phyloP scores from a whole-genome alignment of 352 stramenopile genomes.

The Albugo laibachii region DNA sequence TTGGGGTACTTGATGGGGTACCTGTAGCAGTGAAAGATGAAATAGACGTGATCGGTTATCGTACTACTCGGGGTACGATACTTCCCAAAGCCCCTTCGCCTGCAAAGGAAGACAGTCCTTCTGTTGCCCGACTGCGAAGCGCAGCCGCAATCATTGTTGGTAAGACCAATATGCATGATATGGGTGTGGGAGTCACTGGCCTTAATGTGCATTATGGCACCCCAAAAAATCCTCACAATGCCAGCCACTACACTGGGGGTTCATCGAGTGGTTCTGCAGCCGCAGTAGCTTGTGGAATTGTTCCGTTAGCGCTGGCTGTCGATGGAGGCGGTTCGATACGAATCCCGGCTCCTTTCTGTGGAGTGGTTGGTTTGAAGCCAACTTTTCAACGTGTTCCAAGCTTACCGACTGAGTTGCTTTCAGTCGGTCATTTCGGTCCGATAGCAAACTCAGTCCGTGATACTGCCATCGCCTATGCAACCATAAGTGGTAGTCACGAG shows the following conservation, averaged over 20 bases:
- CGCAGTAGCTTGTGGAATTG: conserved; percentile 71
- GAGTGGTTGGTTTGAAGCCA: conserved; percentile 77
- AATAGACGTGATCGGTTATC: conserved; percentile 46
- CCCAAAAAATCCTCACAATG: conserved; percentile 73
- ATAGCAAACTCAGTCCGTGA: conserved; percentile 66
- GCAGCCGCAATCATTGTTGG: conserved; percentile 76
- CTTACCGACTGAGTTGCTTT: conserved; percentile 3
- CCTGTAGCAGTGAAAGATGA: conserved; percentile 80
- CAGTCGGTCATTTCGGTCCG: conserved; percentile 53
- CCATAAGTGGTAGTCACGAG: conserved; percentile 49
- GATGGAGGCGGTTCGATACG: conserved; percentile 83
- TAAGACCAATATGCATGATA: conserved; percentile 81
- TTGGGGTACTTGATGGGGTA: conserved; percentile 76
- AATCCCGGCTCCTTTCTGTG: conserved; percentile 76
- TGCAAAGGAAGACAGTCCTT: conserved; percentile 22
- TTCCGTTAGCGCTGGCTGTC: conserved; percentile 68
- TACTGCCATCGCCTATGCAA: conserved; percentile 58
- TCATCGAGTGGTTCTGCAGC: conserved; percentile 79
- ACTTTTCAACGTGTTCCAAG: conserved; percentile 61
- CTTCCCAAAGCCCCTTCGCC: conserved; percentile 40
- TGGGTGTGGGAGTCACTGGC: conserved; percentile 49
- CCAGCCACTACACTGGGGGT: conserved; percentile 71
- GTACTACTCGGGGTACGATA: conserved; percentile 48
- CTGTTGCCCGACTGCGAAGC: conserved; percentile 33
- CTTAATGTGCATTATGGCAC: conserved; percentile 62